These are phyloP conservation scores for Elongisporangium undulatum DNA, from an alignment of 352 stramenopile genomes.

Conservation along the genomic window DNA sequence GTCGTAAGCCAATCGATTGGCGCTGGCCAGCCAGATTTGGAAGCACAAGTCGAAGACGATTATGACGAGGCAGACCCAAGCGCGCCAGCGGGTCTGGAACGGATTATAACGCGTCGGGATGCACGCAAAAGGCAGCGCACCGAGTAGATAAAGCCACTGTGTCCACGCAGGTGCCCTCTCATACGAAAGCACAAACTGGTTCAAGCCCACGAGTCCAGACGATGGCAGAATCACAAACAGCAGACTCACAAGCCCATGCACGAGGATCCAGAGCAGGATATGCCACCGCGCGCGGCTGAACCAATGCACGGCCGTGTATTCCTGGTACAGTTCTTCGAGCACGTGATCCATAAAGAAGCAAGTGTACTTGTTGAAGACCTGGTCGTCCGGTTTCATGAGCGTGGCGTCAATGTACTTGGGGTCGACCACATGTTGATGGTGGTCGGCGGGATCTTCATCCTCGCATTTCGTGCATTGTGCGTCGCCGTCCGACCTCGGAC, in stretches of 20 bases:
- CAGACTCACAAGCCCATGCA: constrained; percentile 67
- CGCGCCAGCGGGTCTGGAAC: constrained; percentile 71
- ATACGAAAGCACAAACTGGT: constrained; percentile 61
- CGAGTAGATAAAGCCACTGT: constrained; percentile 68
- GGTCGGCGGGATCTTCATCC: not conserved
- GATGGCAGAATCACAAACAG: constrained; percentile 58
- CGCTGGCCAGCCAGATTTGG: constrained; percentile 67
- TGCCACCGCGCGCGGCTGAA: constrained; percentile 72
- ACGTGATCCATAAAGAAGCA: constrained; percentile 72
- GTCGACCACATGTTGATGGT: constrained; percentile 15
- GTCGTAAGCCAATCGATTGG: constrained; percentile 46
- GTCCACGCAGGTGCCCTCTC: constrained; percentile 34
- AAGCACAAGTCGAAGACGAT: constrained; percentile 76
- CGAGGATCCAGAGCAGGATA: constrained; percentile 60
- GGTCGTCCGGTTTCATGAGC: constrained; percentile 60
- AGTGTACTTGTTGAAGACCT: constrained; percentile 80
- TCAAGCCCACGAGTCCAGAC: constrained; percentile 59
- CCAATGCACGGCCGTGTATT: constrained; percentile 84
- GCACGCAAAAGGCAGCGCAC: constrained; percentile 72
- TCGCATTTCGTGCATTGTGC: not conserved
- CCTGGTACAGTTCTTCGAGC: constrained; percentile 77
- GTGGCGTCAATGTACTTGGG: constrained; percentile 73
- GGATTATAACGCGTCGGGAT: constrained; percentile 59
- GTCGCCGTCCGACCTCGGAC: not conserved
- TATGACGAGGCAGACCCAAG: constrained; percentile 71